Conservation (phyloP, 2,329 filamentous ascomycete species). For the Cryoendolithus antarcticus region DNA sequence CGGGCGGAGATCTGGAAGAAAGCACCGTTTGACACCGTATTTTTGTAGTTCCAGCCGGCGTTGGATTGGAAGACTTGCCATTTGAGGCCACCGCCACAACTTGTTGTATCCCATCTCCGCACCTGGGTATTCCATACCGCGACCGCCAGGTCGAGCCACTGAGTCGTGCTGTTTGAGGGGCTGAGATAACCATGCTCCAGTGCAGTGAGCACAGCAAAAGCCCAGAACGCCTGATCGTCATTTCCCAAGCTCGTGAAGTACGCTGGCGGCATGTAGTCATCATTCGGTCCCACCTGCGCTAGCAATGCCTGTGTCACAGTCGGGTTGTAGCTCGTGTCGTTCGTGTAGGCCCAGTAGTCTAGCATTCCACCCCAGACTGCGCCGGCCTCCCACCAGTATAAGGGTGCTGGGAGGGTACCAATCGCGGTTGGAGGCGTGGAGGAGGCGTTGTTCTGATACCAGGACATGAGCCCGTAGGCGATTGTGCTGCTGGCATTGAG, state of each 20-base stretch:
- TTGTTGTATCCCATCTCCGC: slow-evolving; percentile 52
- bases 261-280: slow-evolving; percentile 30
- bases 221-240: slow-evolving; percentile 66
- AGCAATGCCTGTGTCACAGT: slow-evolving; percentile 31
- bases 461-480: slow-evolving; percentile 22
- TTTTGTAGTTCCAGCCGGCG: slow-evolving; percentile 49
- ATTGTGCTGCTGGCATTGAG: slow-evolving; percentile 18
- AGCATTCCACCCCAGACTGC: slow-evolving; percentile 24
- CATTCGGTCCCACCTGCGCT: slow-evolving; percentile 28
- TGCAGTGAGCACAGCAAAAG: slow-evolving; percentile 66
- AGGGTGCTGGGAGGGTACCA: slow-evolving; percentile 30
- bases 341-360: slow-evolving; percentile 36
- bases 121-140: slow-evolving; percentile 72
- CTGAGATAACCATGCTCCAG: slow-evolving; percentile 66
- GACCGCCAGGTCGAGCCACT: slow-evolving; percentile 68
- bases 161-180: slow-evolving; percentile 38
- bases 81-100: slow-evolving; percentile 62
- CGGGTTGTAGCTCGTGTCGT: slow-evolving; percentile 31
- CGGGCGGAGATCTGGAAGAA: slow-evolving; percentile 51
- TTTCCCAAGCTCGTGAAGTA: slow-evolving; percentile 30
- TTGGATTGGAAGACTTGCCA: slow-evolving; percentile 82
- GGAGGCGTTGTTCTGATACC: slow-evolving; percentile 23
- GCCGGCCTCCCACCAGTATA: slow-evolving; percentile 38
- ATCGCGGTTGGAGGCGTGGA: slow-evolving; percentile 16
- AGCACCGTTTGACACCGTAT: slow-evolving; percentile 45